These are phyloP conservation scores for Pseudocercospora pini-densiflorae DNA, from an alignment of 2,329 filamentous ascomycete genomes.

Conservation along the genomic window DNA sequence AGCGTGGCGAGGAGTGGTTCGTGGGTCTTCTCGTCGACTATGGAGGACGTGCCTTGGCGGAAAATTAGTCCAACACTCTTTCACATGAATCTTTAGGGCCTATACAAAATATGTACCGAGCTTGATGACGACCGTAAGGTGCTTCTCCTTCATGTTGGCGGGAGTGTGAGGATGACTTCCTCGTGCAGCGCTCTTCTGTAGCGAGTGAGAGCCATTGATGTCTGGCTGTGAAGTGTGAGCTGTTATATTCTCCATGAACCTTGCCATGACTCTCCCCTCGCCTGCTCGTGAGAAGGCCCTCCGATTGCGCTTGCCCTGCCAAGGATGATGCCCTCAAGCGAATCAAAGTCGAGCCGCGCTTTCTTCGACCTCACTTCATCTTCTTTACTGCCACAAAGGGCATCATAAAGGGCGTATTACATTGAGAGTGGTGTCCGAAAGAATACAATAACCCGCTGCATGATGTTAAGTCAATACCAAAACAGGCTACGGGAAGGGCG, in stretches of 20 bases:
- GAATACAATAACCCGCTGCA: no score
- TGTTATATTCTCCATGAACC: constrained; percentile 8
- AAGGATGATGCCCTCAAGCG: neutral
- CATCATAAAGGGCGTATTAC: neutral
- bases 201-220: constrained; percentile 6
- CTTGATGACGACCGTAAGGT: constrained; percentile 83
- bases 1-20: constrained; percentile 90
- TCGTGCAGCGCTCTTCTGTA: neutral
- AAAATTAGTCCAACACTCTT: constrained; percentile 21
- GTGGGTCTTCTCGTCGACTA: constrained; percentile 94
- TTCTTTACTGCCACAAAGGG: neutral
- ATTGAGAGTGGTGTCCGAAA: no score
- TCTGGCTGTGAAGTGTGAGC: neutral
- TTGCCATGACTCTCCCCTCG: constrained; percentile 7
- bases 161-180: neutral
- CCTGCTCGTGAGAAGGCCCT: neutral
- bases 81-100: constrained; percentile 4
- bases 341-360: neutral
- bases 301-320: constrained; percentile 2
- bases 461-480: no score
- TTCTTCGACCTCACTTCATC: neutral
- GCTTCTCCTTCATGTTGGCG: constrained; percentile 67
- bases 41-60: constrained; percentile 87
- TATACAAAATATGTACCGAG: constrained; percentile 63
- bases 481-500: neutral